Percentiles rank a stretch among this genome's conserved stretches.
Evolutionary conservation across 2,329 filamentous ascomycete genomes (phyloP).

Genomic region (Aspergillus ustus): DNA sequence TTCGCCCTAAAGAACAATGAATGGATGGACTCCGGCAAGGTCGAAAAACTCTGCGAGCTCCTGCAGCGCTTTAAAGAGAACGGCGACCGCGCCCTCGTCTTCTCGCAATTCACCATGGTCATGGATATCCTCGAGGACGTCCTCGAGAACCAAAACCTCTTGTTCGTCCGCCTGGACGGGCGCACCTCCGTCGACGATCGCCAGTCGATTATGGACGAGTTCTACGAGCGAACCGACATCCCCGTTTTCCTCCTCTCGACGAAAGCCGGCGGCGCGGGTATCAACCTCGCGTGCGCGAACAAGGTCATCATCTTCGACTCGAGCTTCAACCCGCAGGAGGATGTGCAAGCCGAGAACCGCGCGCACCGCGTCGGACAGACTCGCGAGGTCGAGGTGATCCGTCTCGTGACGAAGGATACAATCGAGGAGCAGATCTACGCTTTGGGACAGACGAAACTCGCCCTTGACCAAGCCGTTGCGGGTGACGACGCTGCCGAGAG

Average conservation of each 20-base stretch:
- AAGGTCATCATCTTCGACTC: constrained; percentile 98
- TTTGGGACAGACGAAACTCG: constrained; percentile 89
- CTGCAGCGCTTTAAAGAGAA: constrained; percentile 74
- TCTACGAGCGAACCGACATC: constrained; percentile 75
- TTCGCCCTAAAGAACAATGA: constrained; percentile 64
- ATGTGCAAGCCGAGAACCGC: constrained; percentile 97
- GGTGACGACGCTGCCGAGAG: constrained; percentile 61
- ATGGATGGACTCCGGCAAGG: constrained; percentile 80
- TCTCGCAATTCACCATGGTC: constrained; percentile 90
- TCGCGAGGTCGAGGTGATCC: constrained; percentile 85
- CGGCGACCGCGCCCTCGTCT: constrained; percentile 86
- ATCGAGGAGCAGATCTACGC: constrained; percentile 94
- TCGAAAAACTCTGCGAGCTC: constrained; percentile 77
- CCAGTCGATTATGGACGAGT: constrained; percentile 86
- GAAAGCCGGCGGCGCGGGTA: constrained; percentile 92
- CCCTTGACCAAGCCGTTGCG: constrained; percentile 76
- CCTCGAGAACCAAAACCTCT: constrained; percentile 71
- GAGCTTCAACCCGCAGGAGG: constrained; percentile 97
- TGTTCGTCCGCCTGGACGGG: constrained; percentile 86
- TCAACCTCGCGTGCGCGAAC: constrained; percentile 94
- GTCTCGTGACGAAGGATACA: constrained; percentile 78
- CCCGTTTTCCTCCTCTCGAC: constrained; percentile 93
- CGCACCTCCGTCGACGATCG: constrained; percentile 79
- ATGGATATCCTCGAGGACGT: constrained; percentile 89
- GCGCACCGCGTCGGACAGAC: constrained; percentile 94